Percentiles rank a stretch among this genome's conserved stretches.
These are phyloP conservation scores for Chimonanthus salicifolius DNA, from an alignment of 164 flowering plant genomes.

Conservation along the genomic window DNA sequence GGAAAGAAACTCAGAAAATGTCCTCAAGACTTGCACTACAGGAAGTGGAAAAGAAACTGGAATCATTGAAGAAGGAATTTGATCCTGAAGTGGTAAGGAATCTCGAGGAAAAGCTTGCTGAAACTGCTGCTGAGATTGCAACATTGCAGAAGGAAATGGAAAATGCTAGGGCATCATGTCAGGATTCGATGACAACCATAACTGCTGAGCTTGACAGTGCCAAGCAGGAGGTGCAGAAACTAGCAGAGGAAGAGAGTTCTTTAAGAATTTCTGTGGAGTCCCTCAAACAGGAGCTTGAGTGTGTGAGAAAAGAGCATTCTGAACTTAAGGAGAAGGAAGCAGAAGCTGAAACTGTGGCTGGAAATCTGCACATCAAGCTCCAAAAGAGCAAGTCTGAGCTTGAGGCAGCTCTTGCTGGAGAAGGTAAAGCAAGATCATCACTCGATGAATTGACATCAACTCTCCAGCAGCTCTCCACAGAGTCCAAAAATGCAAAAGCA, in stretches of 20 bases:
- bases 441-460: slow-evolving; percentile 62
- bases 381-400: slow-evolving; percentile 64
- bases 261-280: slow-evolving; percentile 54
- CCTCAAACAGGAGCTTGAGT: slow-evolving; percentile 69
- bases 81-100: slow-evolving; percentile 41
- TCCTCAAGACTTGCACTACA: slow-evolving; percentile 45
- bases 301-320: slow-evolving; percentile 62
- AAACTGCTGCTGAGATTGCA: slow-evolving; percentile 44
- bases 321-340: slow-evolving; percentile 74
- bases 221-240: slow-evolving; percentile 63
- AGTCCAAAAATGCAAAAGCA: slow-evolving; percentile 46
- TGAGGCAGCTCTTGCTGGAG: slow-evolving; percentile 54
- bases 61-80: slow-evolving; percentile 45
- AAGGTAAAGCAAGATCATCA: slow-evolving; percentile 50
- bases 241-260: slow-evolving; percentile 67
- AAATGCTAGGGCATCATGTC: slow-evolving; percentile 52
- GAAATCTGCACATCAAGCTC: slow-evolving; percentile 65
- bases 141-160: slow-evolving; percentile 50
- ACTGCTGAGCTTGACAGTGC: slow-evolving; percentile 76
- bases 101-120: slow-evolving; percentile 51
- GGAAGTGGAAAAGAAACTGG: slow-evolving; percentile 50
- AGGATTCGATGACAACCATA: slow-evolving; percentile 55
- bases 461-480: slow-evolving; percentile 48
- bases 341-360: slow-evolving; percentile 69
- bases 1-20: slow-evolving; percentile 55